A percentile compares a stretch with the other conserved stretches of the same genome.
These are phyloP conservation scores for Leishmania gerbilli DNA, from an alignment of 208 protist genomes.

Conservation along the genomic window DNA sequence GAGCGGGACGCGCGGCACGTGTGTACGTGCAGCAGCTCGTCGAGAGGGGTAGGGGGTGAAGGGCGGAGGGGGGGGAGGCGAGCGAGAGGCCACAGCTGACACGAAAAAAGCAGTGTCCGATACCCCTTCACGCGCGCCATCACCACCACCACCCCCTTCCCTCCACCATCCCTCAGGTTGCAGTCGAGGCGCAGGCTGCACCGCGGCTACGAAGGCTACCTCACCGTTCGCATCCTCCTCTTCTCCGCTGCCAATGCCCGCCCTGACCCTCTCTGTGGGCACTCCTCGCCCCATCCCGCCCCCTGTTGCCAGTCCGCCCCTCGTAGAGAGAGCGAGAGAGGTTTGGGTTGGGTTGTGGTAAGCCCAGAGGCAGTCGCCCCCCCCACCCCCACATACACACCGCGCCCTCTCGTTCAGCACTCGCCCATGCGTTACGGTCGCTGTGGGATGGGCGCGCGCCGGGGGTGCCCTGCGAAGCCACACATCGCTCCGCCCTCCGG, in stretches of 20 bases:
- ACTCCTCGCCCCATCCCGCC: not conserved
- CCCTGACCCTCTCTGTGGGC: not conserved
- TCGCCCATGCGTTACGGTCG: not conserved
- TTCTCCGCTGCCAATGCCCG: not conserved
- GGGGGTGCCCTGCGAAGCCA: not conserved
- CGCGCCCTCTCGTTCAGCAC: not conserved
- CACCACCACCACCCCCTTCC: too few relatives aligned
- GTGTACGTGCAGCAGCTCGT: not conserved
- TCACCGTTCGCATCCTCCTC: not conserved
- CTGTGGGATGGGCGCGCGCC: not conserved
- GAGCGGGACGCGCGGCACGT: not conserved
- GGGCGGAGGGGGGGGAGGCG: too few relatives aligned
- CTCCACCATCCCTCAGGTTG: not conserved
- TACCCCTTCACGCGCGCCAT: not conserved
- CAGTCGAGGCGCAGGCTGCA: not conserved
- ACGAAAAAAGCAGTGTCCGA: not conserved
- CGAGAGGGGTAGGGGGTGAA: not conserved
- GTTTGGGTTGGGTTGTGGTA: not conserved
- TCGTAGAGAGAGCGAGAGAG: not conserved
- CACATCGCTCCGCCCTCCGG: not conserved
- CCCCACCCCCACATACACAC: too few relatives aligned
- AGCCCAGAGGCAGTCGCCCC: not conserved
- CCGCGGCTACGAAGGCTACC: too few relatives aligned
- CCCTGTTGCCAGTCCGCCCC: too few relatives aligned
- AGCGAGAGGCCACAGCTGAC: not conserved